Evolutionary conservation across 371 early-diverging fungal genomes (phyloP), one percentile per base, ranked within the genome.

Genomic region (Circinella minor): DNA sequence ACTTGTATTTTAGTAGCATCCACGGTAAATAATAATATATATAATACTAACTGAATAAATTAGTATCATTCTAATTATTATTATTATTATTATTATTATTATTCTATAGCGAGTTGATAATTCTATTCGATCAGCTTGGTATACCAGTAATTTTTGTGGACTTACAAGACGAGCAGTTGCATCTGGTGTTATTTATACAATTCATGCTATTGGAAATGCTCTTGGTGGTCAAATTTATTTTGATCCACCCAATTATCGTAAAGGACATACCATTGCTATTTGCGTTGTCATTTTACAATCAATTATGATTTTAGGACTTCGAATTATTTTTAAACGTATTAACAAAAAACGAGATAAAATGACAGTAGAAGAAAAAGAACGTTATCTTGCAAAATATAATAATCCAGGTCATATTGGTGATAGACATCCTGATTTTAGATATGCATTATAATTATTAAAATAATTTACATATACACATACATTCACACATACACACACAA

Each of bases 41-140:
- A 6, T 6, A 15, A 9, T 61, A 15, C 34, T 59, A 4, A 27
- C 27, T 63, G 9, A 9, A 27, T 1, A 39, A 15, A 20, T 18
- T 46, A n/a, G n/a, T n/a, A 0, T 27, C 34, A 6, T 13, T 7
- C 51, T 13, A 34, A 14, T 14, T 37, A 4, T 38, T 38, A 15
- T 36, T 37, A 18, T 39, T 51, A 51, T 51, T 51, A 43, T 43
- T 9, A 6, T 6, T 39, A 39, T 39, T 39, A 6, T 9, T 39
- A 39, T 39, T 15, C 4, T 51, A 6, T 39, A 63, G 63, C 76
- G 79, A 59, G 77, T 77, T 2, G 70, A 78, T 48, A 73, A 73
- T 1, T 47, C 79, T 8, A 47, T 82, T 43, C 69, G 77, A 47
- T 67, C 72, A 11, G 75, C 79, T n/a, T 82, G 82, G 82, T 73